Conservation (phyloP, 2,329 filamentous ascomycete species). For the Alternaria gaisen region DNA sequence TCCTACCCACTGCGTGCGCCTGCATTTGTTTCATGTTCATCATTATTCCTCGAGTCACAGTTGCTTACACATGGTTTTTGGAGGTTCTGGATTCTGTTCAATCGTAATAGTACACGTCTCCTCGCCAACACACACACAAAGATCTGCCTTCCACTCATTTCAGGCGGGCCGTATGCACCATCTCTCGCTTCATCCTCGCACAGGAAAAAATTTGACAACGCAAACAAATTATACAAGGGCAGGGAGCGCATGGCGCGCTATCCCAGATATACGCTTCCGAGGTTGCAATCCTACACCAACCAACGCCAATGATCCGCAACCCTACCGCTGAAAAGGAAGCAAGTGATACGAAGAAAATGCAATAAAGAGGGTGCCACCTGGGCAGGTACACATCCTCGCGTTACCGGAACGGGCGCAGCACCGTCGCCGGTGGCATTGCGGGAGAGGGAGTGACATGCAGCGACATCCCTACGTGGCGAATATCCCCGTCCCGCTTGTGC, state of each 20-base stretch:
- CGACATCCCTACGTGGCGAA: slow-evolving; percentile 34
- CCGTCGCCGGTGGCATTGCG: slow-evolving; percentile 3
- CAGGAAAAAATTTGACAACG: slow-evolving; percentile 14
- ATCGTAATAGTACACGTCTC: slow-evolving; percentile 19
- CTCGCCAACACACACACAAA: not conserved
- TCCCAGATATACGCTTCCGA: slow-evolving; percentile 2
- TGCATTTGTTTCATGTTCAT: not conserved
- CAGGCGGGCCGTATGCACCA: slow-evolving; percentile 10
- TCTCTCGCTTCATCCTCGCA: slow-evolving; percentile 23
- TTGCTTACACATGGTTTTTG: not conserved
- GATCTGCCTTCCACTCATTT: not conserved
- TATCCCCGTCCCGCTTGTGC: slow-evolving; percentile 33
- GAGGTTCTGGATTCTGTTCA: slow-evolving; percentile 15
- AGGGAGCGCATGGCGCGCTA: slow-evolving; percentile 11
- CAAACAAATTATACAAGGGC: slow-evolving; percentile 7
- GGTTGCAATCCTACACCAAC: slow-evolving; percentile 7
- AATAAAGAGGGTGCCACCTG: slow-evolving; percentile 13
- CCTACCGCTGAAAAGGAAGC: slow-evolving; percentile 10
- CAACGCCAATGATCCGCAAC: slow-evolving; percentile 13
- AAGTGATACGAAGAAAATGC: slow-evolving; percentile 13
- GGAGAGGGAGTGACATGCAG: slow-evolving; percentile 12
- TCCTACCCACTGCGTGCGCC: not conserved
- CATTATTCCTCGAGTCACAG: slow-evolving; percentile 3
- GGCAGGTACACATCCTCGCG: slow-evolving; percentile 1
- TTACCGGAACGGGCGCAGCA: slow-evolving; percentile 4